Base-by-base conservation (phyloP, 805 yeast genomes). In the Barnettozyma sucrosica region DNA sequence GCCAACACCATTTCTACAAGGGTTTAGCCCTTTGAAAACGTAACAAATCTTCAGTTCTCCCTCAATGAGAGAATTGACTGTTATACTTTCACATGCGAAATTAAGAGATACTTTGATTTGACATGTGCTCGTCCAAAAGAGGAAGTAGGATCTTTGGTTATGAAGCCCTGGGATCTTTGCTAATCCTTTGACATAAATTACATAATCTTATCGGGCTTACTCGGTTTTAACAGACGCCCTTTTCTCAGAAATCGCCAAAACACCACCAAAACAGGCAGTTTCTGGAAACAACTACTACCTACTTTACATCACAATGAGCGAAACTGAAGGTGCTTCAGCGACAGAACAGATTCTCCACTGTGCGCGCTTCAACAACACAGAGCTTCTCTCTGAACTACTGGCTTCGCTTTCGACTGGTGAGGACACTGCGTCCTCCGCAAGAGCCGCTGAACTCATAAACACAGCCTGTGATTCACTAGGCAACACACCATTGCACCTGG, bases 281-380 rank as follows among this genome's bases (percentile, higher is more conserved):
- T 14, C 32, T 28, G 2, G 14, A 6, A 28, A 28, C 32, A 26
- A 26, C n/a, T 11, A 28, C 13, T 11, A 13, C n/a, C 6, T 34
- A 14, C 37, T 9, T 5, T 23, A 10, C 37, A 34, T 32, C 18
- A 23, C 30, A 39, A 39, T 39, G 42, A 39, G 42, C 55, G 43
- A 51, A 16, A 59, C 63, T 24, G 80, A 77, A 53, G 96, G 97
- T 37, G 97, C 97, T 6, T 73, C 85, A 7, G 75, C 75, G 49
- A 67, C 76, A 19, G 92, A 92, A 64, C 96, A 88, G 68, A 66
- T 92, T 41, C 71, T 93, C 38, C 97, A 92, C 55, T 82, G 92
- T 3, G 82, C 95, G 8, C 81, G 98, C 62, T 75, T 97, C 66
- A 86, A 92, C 71, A 93, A 92, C 64, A 75, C 80, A 3, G 95